These are phyloP conservation scores for Filobasidium uniguttulatum DNA, from an alignment of 1,284 basidiomycete species.

Conservation along the genomic window DNA sequence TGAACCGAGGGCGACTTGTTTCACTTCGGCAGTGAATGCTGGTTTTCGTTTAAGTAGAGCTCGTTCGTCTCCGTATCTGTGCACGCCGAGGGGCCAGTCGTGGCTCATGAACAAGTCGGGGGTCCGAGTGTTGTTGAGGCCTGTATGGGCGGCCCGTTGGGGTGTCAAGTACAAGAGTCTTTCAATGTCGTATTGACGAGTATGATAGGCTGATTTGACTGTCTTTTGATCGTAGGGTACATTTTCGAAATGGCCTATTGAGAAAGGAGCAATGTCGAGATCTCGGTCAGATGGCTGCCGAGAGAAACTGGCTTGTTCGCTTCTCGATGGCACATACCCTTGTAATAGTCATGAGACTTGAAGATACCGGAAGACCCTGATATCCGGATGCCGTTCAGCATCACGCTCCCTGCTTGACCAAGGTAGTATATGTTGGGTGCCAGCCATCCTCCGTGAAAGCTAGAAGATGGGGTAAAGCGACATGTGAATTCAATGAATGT, in stretches of 20 bases:
- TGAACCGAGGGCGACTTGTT: slow-evolving; percentile 62
- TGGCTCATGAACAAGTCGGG: slow-evolving; percentile 78
- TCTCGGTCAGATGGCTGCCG: no score
- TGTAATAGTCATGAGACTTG: slow-evolving; percentile 62
- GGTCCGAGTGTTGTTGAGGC: slow-evolving; percentile 42
- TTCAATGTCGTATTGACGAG: slow-evolving; percentile 57
- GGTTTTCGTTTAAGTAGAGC: slow-evolving; percentile 62
- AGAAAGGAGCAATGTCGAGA: no score
- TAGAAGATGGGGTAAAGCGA: slow-evolving; percentile 25
- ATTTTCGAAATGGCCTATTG: slow-evolving; percentile 42
- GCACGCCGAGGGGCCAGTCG: slow-evolving; percentile 88
- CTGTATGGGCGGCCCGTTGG: not conserved
- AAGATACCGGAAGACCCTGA: slow-evolving; percentile 88
- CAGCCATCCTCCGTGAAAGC: slow-evolving; percentile 88
- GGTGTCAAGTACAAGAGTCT: not conserved
- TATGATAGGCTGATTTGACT: slow-evolving; percentile 80
- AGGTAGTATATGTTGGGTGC: slow-evolving; percentile 96
- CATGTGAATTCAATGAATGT: not conserved
- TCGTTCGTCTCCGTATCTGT: slow-evolving; percentile 58
- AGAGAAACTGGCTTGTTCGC: slow-evolving; percentile 20
- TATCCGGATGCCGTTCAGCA: slow-evolving; percentile 73
- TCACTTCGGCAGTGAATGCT: slow-evolving; percentile 63
- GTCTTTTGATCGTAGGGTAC: slow-evolving; percentile 49
- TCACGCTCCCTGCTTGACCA: slow-evolving; percentile 77
- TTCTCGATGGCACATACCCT: slow-evolving; percentile 43